Conservation (phyloP, 176 grass and related monocot genomes). For the Aegilops tauschii region DNA sequence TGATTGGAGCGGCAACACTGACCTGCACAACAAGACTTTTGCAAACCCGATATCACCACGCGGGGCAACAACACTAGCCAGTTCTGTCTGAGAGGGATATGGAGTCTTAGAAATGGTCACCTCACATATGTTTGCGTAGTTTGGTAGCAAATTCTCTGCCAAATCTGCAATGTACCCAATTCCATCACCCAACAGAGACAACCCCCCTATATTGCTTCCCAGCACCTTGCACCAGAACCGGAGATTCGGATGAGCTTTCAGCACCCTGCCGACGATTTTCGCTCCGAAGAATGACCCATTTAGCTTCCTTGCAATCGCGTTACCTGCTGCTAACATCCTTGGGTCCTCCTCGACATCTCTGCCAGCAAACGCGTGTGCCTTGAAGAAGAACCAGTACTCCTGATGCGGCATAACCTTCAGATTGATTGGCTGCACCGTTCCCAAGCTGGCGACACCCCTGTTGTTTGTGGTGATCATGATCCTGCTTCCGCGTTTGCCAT, state of each 20-base stretch:
- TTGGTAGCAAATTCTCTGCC: conserved; percentile 10
- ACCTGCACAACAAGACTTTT: conserved; percentile 20
- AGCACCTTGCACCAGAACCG: conserved; percentile 8
- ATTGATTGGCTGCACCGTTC: background rate
- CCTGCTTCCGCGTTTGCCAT: conserved; percentile 9
- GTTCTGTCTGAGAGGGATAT: background rate
- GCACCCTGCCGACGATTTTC: background rate
- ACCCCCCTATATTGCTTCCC: background rate
- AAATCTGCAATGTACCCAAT: conserved; percentile 4
- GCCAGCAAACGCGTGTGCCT: background rate
- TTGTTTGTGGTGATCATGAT: background rate
- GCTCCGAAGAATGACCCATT: background rate
- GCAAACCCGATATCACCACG: background rate
- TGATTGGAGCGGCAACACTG: background rate
- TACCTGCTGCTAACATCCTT: background rate
- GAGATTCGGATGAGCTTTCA: background rate
- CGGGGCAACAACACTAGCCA: background rate
- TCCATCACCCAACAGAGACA: conserved; percentile 8
- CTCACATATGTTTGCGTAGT: background rate
- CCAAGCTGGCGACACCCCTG: background rate
- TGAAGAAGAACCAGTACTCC: conserved; percentile 37
- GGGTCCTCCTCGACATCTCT: background rate
- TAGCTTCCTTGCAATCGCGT: background rate
- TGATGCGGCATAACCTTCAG: background rate
- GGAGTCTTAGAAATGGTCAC: background rate